These are phyloP conservation scores for Casuarina glauca DNA, from an alignment of 306 rosid species.

Conservation along the genomic window DNA sequence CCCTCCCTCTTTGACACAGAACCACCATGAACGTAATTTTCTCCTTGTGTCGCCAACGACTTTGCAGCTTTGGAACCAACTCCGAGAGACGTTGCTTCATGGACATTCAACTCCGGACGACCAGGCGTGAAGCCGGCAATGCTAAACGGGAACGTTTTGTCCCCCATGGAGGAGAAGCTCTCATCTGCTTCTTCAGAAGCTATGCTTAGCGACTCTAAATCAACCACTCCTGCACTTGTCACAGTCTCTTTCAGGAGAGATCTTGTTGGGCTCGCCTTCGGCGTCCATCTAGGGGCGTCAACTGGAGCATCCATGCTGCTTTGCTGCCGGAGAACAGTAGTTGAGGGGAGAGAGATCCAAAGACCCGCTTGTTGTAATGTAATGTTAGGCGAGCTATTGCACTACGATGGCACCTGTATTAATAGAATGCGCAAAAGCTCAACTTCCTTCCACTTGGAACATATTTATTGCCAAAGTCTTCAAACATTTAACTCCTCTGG, in stretches of 20 bases:
- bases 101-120: neutral
- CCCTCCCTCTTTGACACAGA: neutral
- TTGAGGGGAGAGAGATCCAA: too few species aligned
- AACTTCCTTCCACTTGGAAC: too few species aligned
- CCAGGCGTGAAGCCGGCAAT: neutral
- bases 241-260: neutral
- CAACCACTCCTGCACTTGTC: neutral
- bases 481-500: too few species aligned
- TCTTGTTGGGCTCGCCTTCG: neutral
- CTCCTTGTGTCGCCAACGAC: too few species aligned
- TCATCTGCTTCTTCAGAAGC: constrained; percentile 14
- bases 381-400: too few species aligned
- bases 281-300: neutral
- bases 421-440: too few species aligned
- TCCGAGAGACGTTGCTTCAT: constrained; percentile 2
- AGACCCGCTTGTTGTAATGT: too few species aligned
- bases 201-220: neutral
- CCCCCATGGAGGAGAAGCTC: neutral
- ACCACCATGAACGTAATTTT: neutral
- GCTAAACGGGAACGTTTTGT: constrained; percentile 27
- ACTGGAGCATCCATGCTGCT: neutral
- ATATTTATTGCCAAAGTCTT: too few species aligned
- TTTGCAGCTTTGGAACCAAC: neutral
- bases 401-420: too few species aligned
- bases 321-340: too few species aligned